A percentile compares a stretch with the other conserved stretches of the same genome.
phyloP scores from a whole-genome alignment of 352 stramenopile species.

The Pythium chondricola region DNA sequence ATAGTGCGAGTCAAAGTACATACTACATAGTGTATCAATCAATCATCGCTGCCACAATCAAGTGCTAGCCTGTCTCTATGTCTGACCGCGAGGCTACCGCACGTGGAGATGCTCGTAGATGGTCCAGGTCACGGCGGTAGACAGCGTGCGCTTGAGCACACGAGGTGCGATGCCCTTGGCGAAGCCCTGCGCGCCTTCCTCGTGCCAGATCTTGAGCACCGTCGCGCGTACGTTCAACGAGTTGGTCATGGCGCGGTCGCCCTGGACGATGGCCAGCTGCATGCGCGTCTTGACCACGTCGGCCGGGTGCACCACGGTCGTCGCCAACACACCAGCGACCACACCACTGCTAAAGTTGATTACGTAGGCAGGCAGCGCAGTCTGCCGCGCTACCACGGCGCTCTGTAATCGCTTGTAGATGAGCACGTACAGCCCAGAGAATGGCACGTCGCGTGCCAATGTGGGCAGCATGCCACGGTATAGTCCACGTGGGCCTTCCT shows the following conservation, averaged over 20 bases:
- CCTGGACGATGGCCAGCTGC: conserved; percentile 69
- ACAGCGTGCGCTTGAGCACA: conserved; percentile 95
- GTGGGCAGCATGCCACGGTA: conserved; percentile 85
- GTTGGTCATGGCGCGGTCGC: conserved; percentile 33
- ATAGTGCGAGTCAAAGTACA: conserved; percentile 25
- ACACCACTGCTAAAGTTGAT: conserved; percentile 80
- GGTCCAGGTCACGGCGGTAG: conserved; percentile 99
- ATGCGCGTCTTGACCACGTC: conserved; percentile 88
- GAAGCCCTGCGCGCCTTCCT: conserved; percentile 92
- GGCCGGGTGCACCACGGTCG: conserved; percentile 76
- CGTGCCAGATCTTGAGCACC: conserved; percentile 76
- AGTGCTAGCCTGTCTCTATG: neutral
- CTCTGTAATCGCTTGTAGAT: conserved; percentile 74
- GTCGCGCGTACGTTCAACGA: conserved; percentile 60
- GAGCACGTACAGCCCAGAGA: conserved; percentile 85
- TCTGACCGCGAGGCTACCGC: conserved; percentile 24
- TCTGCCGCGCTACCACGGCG: conserved; percentile 31
- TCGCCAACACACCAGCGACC: conserved; percentile 67
- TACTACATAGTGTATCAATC: conserved; percentile 4
- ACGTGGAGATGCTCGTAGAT: conserved; percentile 94
- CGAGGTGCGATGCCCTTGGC: conserved; percentile 91
- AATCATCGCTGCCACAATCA: conserved; percentile 2
- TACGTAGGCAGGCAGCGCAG: conserved; percentile 40
- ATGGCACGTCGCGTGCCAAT: conserved; percentile 82
- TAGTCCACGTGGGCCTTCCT: conserved; percentile 67